phyloP scores from a whole-genome alignment of 352 stramenopile species.

The Phytophthora kernoviae region DNA sequence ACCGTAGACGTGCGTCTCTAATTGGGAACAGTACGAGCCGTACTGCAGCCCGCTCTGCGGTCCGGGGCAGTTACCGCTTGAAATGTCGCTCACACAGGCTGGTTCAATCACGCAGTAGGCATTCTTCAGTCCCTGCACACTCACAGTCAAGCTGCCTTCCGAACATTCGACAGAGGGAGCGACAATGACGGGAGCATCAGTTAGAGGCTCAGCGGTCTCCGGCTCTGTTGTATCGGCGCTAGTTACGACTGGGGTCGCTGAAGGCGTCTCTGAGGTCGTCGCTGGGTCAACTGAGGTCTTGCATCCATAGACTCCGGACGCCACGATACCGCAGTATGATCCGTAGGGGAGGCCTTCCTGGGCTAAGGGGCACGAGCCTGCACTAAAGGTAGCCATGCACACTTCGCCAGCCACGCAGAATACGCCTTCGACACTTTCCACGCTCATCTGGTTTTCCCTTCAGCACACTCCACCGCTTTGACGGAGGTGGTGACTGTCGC shows the following conservation, averaged over 20 bases:
- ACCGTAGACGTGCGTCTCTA: conserved; percentile 49
- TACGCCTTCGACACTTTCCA: conserved; percentile 34
- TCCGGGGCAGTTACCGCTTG: conserved; percentile 39
- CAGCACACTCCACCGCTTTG: conserved; percentile 16
- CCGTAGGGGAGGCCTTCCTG: conserved; percentile 34
- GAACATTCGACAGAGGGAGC: conserved; percentile 13
- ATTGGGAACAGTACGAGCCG: conserved; percentile 46
- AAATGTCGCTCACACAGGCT: conserved; percentile 33
- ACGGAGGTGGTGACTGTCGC: conserved; percentile 12
- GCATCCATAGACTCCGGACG: conserved; percentile 42
- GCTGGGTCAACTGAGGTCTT: conserved; percentile 17
- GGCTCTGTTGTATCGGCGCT: background rate
- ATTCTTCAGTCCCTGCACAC: conserved; percentile 43
- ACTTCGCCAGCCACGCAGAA: conserved; percentile 32
- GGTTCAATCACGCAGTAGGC: conserved; percentile 50
- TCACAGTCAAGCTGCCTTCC: conserved; percentile 18
- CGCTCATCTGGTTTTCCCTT: conserved; percentile 37
- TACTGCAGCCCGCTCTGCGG: conserved; percentile 41
- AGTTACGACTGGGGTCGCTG: background rate
- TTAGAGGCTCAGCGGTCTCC: background rate
- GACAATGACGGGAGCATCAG: conserved; percentile 5
- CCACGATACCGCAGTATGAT: conserved; percentile 43
- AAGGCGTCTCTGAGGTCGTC: conserved; percentile 1
- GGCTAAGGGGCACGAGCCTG: conserved; percentile 22
- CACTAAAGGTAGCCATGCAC: conserved; percentile 33